A percentile compares a stretch with the other conserved stretches of the same genome.
phyloP scores from a whole-genome alignment of 148 eudicot genomes.

The Silene conica region DNA sequence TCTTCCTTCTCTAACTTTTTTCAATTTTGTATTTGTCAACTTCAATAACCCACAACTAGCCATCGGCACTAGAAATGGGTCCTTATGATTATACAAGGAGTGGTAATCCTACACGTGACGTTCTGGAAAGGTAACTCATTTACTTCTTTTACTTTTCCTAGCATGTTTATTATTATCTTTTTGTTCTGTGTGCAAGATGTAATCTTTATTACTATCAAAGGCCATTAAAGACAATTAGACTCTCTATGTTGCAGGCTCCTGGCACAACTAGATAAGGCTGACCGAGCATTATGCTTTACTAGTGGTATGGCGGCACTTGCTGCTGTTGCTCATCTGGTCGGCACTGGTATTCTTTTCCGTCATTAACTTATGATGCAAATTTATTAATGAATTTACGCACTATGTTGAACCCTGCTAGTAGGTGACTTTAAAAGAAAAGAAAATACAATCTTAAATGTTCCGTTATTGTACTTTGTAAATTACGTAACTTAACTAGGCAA shows the following conservation, averaged over 20 bases:
- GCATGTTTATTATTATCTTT: not conserved
- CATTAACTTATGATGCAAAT: not conserved
- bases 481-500: not conserved
- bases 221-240: not conserved
- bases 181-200: not conserved
- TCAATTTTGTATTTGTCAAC: not conserved
- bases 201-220: not conserved
- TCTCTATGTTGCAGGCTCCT: conserved; percentile 49
- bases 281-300: conserved; percentile 90
- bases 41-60: conserved; percentile 37
- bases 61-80: conserved; percentile 73
- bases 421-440: not conserved
- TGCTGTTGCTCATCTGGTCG: conserved; percentile 87
- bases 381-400: not conserved
- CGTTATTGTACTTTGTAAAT: not conserved
- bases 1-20: not conserved
- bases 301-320: conserved; percentile 99
- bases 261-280: conserved; percentile 93
- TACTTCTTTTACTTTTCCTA: not conserved
- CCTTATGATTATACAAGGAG: conserved; percentile 94
- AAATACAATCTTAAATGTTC: not conserved
- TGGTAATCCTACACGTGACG: conserved; percentile 96
- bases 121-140: conserved; percentile 58
- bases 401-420: not conserved
- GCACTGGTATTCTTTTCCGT: conserved; percentile 48